Base-by-base conservation (phyloP, 202 grass and related monocot genomes). In the Cymbopogon flexuosus region DNA sequence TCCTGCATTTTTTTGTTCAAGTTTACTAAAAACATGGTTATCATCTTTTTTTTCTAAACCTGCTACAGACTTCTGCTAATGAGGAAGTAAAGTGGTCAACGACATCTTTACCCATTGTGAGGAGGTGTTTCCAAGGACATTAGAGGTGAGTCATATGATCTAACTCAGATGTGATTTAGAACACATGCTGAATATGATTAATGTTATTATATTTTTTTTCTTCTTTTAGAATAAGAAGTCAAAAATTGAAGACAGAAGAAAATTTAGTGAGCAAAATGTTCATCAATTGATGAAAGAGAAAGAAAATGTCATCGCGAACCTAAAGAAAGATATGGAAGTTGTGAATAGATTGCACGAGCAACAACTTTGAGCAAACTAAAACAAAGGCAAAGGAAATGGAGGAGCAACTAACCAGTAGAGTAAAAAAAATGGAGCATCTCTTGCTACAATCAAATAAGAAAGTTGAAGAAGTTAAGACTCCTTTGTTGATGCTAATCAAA, bases 161-260 rank as follows among this genome's bases (percentile, higher is more conserved):
- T 27, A 27, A 27, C 27, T 27, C 27, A 27, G 27, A 27, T 27
- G 27, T 27, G 27, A 27, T 27, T 27, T 27, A 27, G 27, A 27
- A 27, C 27, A 27, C 27, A 27, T 27, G 27, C 27, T 27, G 27
- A 76, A 62, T 73, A 80, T 65, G 60, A 83, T 72, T 33, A 51
- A 69, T 64, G 21, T 76, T 51, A 37, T 24, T 39, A 49, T 67
- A 22, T 49, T 10, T 77, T 80, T 80, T 65, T 73, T 76, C 8
- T 23, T 75, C 52, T 82, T 85, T 23, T 64, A 97, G 91, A 69
- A 84, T 30, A 87, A 97, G 45, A 97, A 97, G 65, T 84, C 68
- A 21, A 88, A 87, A 87, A 84, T 90, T 23, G 94, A 93, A 85
- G 94, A 93, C 87, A 93, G 43, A 83, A 90, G 64, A 57, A 92